Base-by-base conservation (phyloP, 257 asterid species). In the Solanum virginianum region DNA sequence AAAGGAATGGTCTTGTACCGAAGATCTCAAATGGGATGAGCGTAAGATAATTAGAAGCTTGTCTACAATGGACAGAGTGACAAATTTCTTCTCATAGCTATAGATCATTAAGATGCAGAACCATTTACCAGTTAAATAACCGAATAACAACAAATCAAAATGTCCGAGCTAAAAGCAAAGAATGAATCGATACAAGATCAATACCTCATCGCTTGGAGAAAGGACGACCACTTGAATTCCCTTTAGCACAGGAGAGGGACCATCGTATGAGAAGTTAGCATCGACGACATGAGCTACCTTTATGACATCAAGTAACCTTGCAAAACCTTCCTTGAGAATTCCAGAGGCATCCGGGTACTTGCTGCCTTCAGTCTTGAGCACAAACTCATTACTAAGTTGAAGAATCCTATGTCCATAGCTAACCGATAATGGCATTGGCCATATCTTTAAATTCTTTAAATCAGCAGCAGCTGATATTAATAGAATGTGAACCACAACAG, bases 391-490 rank as follows among this genome's bases (percentile, higher is more conserved):
- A 84, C 94, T 90, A 17, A 96, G 90, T 85, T 87, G 87, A 20
- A 95, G 95, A 66, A 3, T 89, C 69, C 86, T 87, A 47, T 83
- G 45, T 26, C 98, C 99, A 49, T 91, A 66, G 88, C 86, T 96
- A 39, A 91, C 98, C 1, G 94, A 91, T 69, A 71, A 87, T 15
- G 99, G 99, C 99, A 96, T 92, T 39, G 99, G 99, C 99, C 99
- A 96, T 91, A 96, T 88, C 47, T 93, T 89, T 89, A 93, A 72
- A 45, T 85, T 79, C 86, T 90, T 77, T 56, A 85, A 39, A 62
- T 87, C 88, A 87, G 84, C 92, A 81, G 72, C 90, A 49, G 88
- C 91, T 81, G 93, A 85, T 77, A 84, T 29, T 69, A 89, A 86
- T 55, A 90, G 63, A 86, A 90, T 39, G 63, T 81, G 87, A 18